Percentiles rank a stretch among this genome's conserved stretches.
Evolutionary conservation across 305 asterid genomes (phyloP).

Genomic region (Fraxinus latifolia): DNA sequence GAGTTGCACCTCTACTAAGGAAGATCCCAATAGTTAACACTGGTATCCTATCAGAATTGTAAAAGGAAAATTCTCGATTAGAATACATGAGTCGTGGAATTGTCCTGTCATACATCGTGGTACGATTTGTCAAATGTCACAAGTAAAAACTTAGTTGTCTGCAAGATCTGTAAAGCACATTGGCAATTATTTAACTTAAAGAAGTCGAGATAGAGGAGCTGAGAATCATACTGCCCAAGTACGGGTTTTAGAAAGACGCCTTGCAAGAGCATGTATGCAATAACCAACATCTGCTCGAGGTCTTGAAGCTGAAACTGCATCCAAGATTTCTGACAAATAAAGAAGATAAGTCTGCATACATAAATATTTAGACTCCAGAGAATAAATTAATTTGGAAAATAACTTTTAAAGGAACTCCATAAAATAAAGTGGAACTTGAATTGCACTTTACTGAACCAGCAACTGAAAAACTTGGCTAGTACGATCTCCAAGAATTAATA

Average conservation of each 20-base stretch:
- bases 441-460: neutral
- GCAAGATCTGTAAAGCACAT: neutral
- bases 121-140: neutral
- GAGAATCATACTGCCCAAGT: constrained; percentile 68
- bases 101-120: neutral
- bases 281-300: constrained; percentile 78
- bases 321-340: constrained; percentile 51
- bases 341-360: neutral
- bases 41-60: neutral
- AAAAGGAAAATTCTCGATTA: constrained; percentile 5
- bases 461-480: neutral
- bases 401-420: neutral
- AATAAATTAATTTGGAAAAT: constrained; percentile 6
- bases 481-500: neutral
- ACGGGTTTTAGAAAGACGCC: constrained; percentile 63
- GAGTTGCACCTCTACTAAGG: neutral
- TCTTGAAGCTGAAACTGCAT: constrained; percentile 61
- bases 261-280: constrained; percentile 65
- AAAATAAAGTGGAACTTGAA: neutral
- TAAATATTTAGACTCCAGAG: constrained; percentile 3
- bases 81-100: neutral
- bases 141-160: neutral
- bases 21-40: neutral
- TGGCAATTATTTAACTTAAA: neutral
- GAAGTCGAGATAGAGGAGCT: constrained; percentile 7